Conservation (phyloP, 352 stramenopile genomes). For the Phytophthora citrophthora region DNA sequence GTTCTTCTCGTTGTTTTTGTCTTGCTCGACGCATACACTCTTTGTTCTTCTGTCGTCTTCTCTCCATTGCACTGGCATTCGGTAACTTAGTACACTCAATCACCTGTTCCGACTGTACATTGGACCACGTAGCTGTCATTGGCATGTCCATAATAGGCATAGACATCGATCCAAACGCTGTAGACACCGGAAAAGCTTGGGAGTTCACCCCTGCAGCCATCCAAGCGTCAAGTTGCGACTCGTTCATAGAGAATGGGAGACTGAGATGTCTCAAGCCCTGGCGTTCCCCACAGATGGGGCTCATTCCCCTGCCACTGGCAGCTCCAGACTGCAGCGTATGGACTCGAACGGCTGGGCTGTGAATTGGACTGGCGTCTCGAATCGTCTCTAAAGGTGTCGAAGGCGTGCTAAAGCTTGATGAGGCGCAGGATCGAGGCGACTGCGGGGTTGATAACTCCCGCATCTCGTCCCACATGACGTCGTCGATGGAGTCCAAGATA, state of each 20-base stretch:
- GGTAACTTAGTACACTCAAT: conserved; percentile 27
- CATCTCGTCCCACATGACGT: conserved; percentile 29
- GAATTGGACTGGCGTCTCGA: conserved; percentile 19
- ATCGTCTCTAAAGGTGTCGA: conserved; percentile 13
- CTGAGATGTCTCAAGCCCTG: conserved; percentile 5
- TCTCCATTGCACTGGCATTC: conserved; percentile 35
- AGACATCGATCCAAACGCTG: neutral
- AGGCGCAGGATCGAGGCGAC: neutral
- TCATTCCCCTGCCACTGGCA: neutral
- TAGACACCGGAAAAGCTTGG: too few species aligned
- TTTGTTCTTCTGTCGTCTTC: conserved; percentile 45
- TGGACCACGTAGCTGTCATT: conserved; percentile 5
- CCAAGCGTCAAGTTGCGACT: neutral
- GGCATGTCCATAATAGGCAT: conserved; percentile 23
- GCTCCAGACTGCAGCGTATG: conserved; percentile 7
- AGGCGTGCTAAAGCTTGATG: neutral
- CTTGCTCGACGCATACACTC: conserved; percentile 51
- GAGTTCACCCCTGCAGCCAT: too few species aligned
- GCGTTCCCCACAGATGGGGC: conserved; percentile 24
- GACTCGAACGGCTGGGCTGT: conserved; percentile 12
- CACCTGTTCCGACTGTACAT: neutral
- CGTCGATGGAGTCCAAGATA: conserved; percentile 20
- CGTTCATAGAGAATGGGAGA: conserved; percentile 9
- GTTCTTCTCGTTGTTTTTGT: conserved; percentile 42
- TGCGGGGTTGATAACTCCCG: conserved; percentile 3